Base-by-base conservation (phyloP, 2,329 filamentous ascomycete species). In the Byssoonygena ceratinophila region DNA sequence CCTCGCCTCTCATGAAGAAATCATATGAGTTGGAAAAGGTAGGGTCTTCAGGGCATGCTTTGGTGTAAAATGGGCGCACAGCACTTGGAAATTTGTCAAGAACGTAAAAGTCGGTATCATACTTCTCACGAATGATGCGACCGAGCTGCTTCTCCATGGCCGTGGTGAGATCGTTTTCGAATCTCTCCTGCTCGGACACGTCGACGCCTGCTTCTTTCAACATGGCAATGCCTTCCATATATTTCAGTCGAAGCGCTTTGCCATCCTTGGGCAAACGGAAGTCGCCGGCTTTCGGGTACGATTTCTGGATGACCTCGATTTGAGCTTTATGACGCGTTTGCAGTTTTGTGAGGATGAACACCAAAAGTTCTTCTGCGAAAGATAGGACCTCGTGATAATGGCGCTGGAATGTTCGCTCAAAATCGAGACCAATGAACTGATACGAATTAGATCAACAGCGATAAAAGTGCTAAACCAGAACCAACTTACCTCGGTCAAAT, bases 71-170 rank as follows among this genome's bases (percentile, higher is more conserved):
- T 4, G 91, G 91, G 27, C 92, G 81, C 18, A 92, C 87, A 34
- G 77, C 76, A 68, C 92, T 82, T 41, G 92, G 92, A 77, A 95
- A 98, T 72, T 97, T 92, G 76, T 97, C 91, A 57, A 98, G 79
- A 20, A 94, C 84, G 74, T 95, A 97, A 74, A 97, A 97, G 73
- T 98, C 92, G 55, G 89, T 92, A 66, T 85, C 80, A 77, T 85
- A 95, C 73, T 95, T 96, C 62, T 87, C 78, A 53, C 87, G 84
- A 59, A 97, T 81, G 45, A 97, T 77, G 23, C 82, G 83, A 54
- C 92, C 92, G 7, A 97, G 82, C n/a, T 84, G 86, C 73, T 69
- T 75, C 63, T 76, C 73, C 68, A 74, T 73, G 6, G 72, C 67
- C 7, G 73, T 76, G 52, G 64, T 66, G 57, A 74, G 64, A 56